Conservation (phyloP, 2,329 filamentous ascomycete genomes). For the Simplicillium aogashimaense region DNA sequence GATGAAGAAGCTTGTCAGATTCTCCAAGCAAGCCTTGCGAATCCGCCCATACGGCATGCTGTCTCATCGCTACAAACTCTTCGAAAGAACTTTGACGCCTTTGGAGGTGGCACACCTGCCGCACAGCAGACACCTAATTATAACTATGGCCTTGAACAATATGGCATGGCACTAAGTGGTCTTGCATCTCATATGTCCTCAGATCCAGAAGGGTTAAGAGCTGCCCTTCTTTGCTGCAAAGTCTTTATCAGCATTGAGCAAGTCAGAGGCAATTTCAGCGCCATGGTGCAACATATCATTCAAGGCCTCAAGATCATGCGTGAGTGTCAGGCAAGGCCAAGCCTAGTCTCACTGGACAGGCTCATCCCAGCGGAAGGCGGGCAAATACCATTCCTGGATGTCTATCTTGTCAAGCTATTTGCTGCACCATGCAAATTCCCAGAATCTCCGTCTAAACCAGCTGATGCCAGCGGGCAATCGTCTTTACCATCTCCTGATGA, state of each 20-base stretch:
- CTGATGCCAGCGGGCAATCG: slow-evolving; percentile 7
- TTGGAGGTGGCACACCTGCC: slow-evolving; percentile 14
- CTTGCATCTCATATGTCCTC: slow-evolving; percentile 27
- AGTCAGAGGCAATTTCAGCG: slow-evolving; percentile 25
- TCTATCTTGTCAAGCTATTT: slow-evolving; percentile 32
- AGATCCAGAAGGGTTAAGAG: slow-evolving; percentile 17
- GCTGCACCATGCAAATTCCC: slow-evolving; percentile 30
- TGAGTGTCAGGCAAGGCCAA: slow-evolving; percentile 26
- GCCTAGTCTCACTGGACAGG: slow-evolving; percentile 13
- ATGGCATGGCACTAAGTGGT: slow-evolving; percentile 27
- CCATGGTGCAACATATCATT: slow-evolving; percentile 32
- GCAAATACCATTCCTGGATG: slow-evolving; percentile 26
- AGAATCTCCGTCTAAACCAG: slow-evolving; percentile 14
- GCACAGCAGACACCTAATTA: slow-evolving; percentile 18
- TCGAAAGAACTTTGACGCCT: slow-evolving; percentile 26
- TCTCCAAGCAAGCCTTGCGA: slow-evolving; percentile 24
- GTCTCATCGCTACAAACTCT: slow-evolving; percentile 27
- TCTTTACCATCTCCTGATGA: slow-evolving; percentile 8
- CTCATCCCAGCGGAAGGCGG: slow-evolving; percentile 20
- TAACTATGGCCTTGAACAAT: slow-evolving; percentile 29
- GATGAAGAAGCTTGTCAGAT: slow-evolving; percentile 27
- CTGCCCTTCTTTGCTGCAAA: slow-evolving; percentile 34
- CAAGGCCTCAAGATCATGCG: slow-evolving; percentile 32
- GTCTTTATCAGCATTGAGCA: slow-evolving; percentile 37
- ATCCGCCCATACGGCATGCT: slow-evolving; percentile 26